Percentiles rank a stretch among this genome's conserved stretches.
Conservation (phyloP, 139 green algal genomes). For the Pleodorina starrii region DNA sequence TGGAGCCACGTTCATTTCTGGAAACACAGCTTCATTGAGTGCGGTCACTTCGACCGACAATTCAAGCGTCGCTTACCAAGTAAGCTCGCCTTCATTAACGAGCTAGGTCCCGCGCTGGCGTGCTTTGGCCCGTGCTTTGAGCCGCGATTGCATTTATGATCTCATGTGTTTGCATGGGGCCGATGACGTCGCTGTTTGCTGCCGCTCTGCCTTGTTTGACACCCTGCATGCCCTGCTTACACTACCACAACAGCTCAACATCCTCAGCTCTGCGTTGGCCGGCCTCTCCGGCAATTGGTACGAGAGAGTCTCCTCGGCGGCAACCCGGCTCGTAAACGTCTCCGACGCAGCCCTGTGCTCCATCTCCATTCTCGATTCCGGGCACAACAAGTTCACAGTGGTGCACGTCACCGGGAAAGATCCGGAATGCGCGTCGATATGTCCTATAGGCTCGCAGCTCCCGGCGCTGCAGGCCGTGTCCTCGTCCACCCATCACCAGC, state of each 20-base stretch:
- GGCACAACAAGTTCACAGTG: slow-evolving; percentile 17
- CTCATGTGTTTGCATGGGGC: too few species aligned
- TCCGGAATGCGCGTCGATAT: neutral
- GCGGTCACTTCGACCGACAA: neutral
- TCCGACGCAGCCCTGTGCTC: slow-evolving; percentile 4
- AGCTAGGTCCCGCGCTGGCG: too few species aligned
- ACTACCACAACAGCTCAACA: neutral
- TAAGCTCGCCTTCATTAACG: too few species aligned
- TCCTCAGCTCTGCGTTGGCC: neutral
- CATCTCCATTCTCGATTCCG: neutral
- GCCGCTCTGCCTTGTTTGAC: too few species aligned
- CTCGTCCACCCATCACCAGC: neutral
- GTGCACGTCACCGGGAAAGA: slow-evolving; percentile 21
- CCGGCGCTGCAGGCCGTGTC: slow-evolving; percentile 20
- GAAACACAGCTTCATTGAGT: neutral
- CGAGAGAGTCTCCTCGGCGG: neutral
- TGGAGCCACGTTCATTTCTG: neutral
- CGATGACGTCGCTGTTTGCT: too few species aligned
- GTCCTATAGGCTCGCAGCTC: neutral
- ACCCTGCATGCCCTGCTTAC: too few species aligned
- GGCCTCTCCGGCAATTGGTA: slow-evolving; percentile 26
- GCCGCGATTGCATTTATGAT: too few species aligned
- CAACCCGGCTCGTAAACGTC: neutral
- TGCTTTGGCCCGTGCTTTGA: too few species aligned
- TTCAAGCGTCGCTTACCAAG: slow-evolving; percentile 3